A percentile compares a stretch with the other conserved stretches of the same genome.
Conservation (phyloP, 495 filamentous ascomycete species). For the Penicillium arizonense region DNA sequence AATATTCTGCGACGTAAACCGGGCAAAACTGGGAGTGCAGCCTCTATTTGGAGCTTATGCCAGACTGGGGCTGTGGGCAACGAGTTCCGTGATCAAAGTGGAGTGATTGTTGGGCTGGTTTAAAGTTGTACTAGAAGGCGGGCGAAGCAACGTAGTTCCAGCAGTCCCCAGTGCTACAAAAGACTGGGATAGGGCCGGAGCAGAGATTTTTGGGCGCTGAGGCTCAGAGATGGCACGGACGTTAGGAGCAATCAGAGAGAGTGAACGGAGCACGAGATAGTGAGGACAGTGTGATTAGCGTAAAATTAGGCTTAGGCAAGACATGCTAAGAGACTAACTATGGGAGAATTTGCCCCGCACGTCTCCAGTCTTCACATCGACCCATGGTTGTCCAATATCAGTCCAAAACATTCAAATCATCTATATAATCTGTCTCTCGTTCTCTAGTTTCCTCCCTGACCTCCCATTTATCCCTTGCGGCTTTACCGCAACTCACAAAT, state of each 20-base stretch:
- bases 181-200: not conserved
- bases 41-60: not conserved
- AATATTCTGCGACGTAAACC: not conserved
- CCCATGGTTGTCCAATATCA: constrained; percentile 2
- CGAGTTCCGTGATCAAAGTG: not conserved
- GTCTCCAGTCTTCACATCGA: not conserved
- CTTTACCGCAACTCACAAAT: not conserved
- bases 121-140: not conserved
- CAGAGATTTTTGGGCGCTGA: constrained; percentile 7
- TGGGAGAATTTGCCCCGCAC: constrained; percentile 2
- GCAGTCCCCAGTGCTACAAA: not conserved
- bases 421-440: too few species aligned
- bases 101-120: not conserved
- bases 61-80: not conserved
- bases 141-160: not conserved
- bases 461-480: not conserved
- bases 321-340: not conserved
- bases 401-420: not conserved
- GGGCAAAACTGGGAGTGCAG: not conserved
- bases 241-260: constrained; percentile 7
- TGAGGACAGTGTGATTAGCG: constrained; percentile 1
- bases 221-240: constrained; percentile 4
- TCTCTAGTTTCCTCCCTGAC: not conserved
- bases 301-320: not conserved
- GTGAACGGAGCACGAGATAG: constrained; percentile 2